These are phyloP conservation scores for Ustilago nuda DNA, from an alignment of 1,284 basidiomycete species.

Conservation along the genomic window DNA sequence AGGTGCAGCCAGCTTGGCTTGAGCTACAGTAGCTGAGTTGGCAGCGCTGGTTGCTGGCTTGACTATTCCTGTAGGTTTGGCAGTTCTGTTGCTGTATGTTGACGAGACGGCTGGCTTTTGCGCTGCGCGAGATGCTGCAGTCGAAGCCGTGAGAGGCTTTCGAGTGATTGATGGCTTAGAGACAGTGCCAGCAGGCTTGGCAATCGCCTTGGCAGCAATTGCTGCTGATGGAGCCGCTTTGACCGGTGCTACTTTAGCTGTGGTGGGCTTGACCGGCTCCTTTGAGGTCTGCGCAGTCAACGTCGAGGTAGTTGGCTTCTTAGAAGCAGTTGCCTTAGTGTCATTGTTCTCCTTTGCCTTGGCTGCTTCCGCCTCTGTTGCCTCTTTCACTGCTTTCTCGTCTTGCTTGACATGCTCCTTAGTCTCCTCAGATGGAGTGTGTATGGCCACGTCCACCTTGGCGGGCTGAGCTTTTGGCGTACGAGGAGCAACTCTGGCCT, in stretches of 20 bases:
- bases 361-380: background rate
- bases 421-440: background rate
- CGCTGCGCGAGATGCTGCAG: constrained; percentile 1
- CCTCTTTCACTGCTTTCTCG: background rate
- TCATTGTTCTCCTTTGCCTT: background rate
- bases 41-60: background rate
- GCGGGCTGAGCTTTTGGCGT: constrained; percentile 2
- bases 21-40: constrained; percentile 9
- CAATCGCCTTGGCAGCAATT: constrained; percentile 15
- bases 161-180: background rate
- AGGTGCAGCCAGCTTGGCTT: constrained; percentile 6
- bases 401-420: background rate
- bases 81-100: background rate
- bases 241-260: constrained; percentile 6
- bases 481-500: constrained; percentile 5
- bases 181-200: constrained; percentile 11
- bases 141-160: constrained; percentile 8
- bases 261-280: constrained; percentile 6
- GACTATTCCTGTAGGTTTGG: background rate
- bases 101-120: constrained; percentile 1
- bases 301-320: constrained; percentile 2
- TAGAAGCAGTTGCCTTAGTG: background rate
- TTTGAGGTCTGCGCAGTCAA: constrained; percentile 3
- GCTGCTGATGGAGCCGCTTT: constrained; percentile 22
- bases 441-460: background rate